These are phyloP conservation scores for Penicillium sp. DNA, from an alignment of 2,329 filamentous ascomycete genomes.

Conservation along the genomic window DNA sequence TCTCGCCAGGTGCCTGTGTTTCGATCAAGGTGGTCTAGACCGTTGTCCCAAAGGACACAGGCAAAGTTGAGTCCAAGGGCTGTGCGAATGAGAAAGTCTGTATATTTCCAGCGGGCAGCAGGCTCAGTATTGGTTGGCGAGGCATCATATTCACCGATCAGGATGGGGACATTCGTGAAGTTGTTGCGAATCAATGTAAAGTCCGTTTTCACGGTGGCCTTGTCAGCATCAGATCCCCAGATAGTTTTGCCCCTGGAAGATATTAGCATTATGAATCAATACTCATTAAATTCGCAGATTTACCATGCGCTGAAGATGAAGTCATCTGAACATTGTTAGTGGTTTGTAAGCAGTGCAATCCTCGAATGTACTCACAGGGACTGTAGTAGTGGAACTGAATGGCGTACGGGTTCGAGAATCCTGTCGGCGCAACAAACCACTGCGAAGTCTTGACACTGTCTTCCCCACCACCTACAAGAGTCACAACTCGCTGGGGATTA, in stretches of 20 bases:
- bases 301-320: slow-evolving; percentile 39
- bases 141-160: slow-evolving; percentile 63
- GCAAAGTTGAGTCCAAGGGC: slow-evolving; percentile 56
- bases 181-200: slow-evolving; percentile 57
- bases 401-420: slow-evolving; percentile 61
- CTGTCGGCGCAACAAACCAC: slow-evolving; percentile 56
- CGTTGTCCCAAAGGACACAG: slow-evolving; percentile 64
- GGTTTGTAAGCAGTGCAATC: rapidly evolving
- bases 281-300: slow-evolving; percentile 10
- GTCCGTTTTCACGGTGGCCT: slow-evolving; percentile 54
- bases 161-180: slow-evolving; percentile 58
- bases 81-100: slow-evolving; percentile 57
- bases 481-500: slow-evolving; percentile 60
- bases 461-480: slow-evolving; percentile 56
- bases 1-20: slow-evolving; percentile 56
- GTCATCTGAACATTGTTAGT: slow-evolving; percentile 24
- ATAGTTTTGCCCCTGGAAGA: slow-evolving; percentile 63
- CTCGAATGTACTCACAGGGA: slow-evolving; percentile 34
- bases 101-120: slow-evolving; percentile 62
- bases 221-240: slow-evolving; percentile 61
- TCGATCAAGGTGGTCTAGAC: slow-evolving; percentile 59
- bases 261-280: slow-evolving; percentile 14
- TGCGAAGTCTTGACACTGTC: slow-evolving; percentile 58
- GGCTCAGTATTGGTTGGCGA: slow-evolving; percentile 56
- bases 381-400: slow-evolving; percentile 66